These are phyloP conservation scores for Pochonia chlamydosporia DNA, from an alignment of 2,329 filamentous ascomycete genomes.

Conservation along the genomic window DNA sequence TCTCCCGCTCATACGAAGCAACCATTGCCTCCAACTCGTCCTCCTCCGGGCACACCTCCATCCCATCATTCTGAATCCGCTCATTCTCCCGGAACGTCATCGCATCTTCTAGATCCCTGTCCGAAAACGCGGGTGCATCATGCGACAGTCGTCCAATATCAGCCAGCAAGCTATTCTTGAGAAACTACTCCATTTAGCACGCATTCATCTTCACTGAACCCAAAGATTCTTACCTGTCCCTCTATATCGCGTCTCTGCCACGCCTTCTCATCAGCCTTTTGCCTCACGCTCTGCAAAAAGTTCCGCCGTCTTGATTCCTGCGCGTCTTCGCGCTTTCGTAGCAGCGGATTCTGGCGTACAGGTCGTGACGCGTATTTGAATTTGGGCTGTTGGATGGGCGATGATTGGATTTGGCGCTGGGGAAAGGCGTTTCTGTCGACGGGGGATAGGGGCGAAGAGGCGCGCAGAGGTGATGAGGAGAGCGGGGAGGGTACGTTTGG, in stretches of 20 bases:
- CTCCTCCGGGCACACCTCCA: constrained; percentile 47
- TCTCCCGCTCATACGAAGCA: constrained; percentile 35
- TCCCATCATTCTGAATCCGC: constrained; percentile 27
- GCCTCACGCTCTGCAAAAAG: constrained; percentile 63
- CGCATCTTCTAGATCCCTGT: constrained; percentile 48
- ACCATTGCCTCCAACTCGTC: constrained; percentile 53
- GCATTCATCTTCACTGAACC: background rate
- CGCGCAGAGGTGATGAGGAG: constrained; percentile 52
- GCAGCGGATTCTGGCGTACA: constrained; percentile 56
- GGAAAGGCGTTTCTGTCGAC: constrained; percentile 35
- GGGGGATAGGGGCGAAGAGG: constrained; percentile 41
- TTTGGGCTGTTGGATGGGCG: constrained; percentile 33
- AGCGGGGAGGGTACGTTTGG: constrained; percentile 50
- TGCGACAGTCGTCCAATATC: constrained; percentile 25
- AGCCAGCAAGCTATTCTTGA: constrained; percentile 29
- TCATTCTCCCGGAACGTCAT: constrained; percentile 27
- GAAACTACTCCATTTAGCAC: constrained; percentile 19
- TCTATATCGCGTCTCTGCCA: constrained; percentile 59
- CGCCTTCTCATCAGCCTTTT: constrained; percentile 51
- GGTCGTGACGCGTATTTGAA: constrained; percentile 49
- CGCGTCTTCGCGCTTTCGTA: constrained; percentile 54
- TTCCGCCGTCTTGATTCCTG: constrained; percentile 59
- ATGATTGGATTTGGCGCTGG: constrained; percentile 39
- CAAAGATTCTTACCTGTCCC: constrained; percentile 33
- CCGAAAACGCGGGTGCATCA: constrained; percentile 35